Percentiles rank a stretch among this genome's conserved stretches.
Evolutionary conservation across 139 green algal species (phyloP).

Genomic region (Deuterostichococcus epilithicus): DNA sequence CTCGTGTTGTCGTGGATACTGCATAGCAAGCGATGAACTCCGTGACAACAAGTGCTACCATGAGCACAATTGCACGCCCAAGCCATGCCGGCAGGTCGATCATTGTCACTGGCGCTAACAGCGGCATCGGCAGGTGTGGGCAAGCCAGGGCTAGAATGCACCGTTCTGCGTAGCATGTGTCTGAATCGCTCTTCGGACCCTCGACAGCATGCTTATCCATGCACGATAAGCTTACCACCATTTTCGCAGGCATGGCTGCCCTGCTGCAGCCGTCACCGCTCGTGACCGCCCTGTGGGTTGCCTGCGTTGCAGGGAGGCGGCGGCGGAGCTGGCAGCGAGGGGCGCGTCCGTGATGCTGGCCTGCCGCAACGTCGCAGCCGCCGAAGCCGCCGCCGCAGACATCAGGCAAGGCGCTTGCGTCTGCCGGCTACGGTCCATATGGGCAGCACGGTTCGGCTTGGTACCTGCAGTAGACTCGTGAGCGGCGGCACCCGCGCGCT

Average conservation of each 20-base stretch:
- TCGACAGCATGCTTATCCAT: too few species aligned
- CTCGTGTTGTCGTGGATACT: too few species aligned
- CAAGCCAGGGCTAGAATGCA: too few species aligned
- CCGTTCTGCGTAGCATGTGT: too few species aligned
- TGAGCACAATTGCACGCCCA: too few species aligned
- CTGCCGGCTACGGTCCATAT: too few species aligned
- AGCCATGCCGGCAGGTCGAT: constrained; percentile 4
- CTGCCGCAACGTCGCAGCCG: constrained; percentile 27
- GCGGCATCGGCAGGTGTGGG: constrained; percentile 37
- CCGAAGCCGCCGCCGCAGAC: constrained; percentile 10
- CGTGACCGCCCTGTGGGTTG: background rate
- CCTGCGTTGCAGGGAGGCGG: constrained; percentile 26
- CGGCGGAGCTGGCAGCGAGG: constrained; percentile 20
- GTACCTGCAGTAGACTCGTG: background rate
- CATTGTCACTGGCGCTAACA: constrained; percentile 36
- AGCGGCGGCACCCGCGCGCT: background rate
- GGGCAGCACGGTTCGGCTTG: background rate
- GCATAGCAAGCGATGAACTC: too few species aligned
- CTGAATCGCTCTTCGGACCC: too few species aligned
- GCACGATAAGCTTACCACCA: background rate
- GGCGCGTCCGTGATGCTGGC: constrained; percentile 34
- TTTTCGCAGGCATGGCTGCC: background rate
- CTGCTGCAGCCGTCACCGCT: background rate
- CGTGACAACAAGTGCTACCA: too few species aligned
- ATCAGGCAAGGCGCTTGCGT: constrained; percentile 16